Base-by-base conservation (phyloP, 2,329 filamentous ascomycete genomes). In the Emmonsia crescens region DNA sequence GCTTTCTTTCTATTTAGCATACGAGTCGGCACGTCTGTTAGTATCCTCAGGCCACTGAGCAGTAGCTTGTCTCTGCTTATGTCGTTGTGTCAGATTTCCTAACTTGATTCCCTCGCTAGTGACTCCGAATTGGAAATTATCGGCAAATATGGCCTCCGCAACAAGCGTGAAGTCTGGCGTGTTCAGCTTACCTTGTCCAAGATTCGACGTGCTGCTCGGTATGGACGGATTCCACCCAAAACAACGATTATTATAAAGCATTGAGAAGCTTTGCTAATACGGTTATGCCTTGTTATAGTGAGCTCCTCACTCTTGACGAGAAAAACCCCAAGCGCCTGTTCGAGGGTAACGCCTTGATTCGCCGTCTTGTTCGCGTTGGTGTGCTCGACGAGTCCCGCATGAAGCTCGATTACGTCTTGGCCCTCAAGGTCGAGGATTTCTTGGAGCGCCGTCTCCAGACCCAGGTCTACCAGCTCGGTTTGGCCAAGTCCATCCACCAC, bases 341-440 rank as follows among this genome's bases (percentile, higher is more conserved):
- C 86, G 94, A 99, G 87, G 94, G 94, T 82, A 99, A 99, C 82
- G 94, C 94, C 79, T 87, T 99, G 79, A 99, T 99, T 89, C 94
- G 94, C 80, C 94, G 94, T 89, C 91, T 99, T 72, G 94, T 99
- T 71, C 94, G 94, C 80, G 92, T 97, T 79, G 94, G 94, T 90
- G 94, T 99, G 76, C 91, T 99, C 77, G 94, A 99, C 80, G 94
- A 99, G 85, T 92, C 92, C 79, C 94, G 94, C 87, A 99, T 99
- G 94, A 99, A 96, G 89, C 94, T 99, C 86, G 94, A 99, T 96
- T 96, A 99, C 89, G 94, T 99, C 78, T 84, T 99, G 78, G 94
- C 94, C 82, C 88, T 99, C 66, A 96, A 96, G 86, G 89, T 95
- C 75, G 94, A 99, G 83, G 94, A 99, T 82, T 99, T 99, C 89